Evolutionary conservation across 495 filamentous ascomycete genomes (phyloP).

Genomic region (Haplographium delicatum): DNA sequence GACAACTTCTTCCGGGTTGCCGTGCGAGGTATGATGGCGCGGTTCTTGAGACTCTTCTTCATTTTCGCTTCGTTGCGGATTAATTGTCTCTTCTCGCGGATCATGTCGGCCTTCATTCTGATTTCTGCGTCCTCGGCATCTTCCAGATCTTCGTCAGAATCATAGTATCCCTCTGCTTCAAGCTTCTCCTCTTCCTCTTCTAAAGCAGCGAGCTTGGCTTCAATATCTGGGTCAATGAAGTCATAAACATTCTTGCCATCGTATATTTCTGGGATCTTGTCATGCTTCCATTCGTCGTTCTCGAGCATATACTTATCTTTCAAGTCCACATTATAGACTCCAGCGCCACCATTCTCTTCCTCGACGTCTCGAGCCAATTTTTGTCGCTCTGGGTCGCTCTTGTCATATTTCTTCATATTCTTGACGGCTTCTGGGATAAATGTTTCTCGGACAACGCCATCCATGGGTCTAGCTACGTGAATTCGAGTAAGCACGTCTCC

Average conservation of each 20-base stretch:
- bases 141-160: conserved; percentile 54
- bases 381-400: conserved; percentile 74
- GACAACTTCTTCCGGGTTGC: conserved; percentile 69
- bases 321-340: conserved; percentile 91
- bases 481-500: conserved; percentile 88
- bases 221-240: conserved; percentile 95
- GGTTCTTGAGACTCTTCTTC: conserved; percentile 93
- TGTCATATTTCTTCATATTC: conserved; percentile 78
- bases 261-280: conserved; percentile 88
- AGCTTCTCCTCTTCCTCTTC: conserved; percentile 94
- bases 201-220: conserved; percentile 78
- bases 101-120: conserved; percentile 86
- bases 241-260: conserved; percentile 96
- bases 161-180: conserved; percentile 67
- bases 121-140: conserved; percentile 83
- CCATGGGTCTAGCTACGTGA: conserved; percentile 89
- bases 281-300: conserved; percentile 87
- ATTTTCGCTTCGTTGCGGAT: conserved; percentile 90
- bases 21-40: conserved; percentile 81
- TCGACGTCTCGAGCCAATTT: conserved; percentile 82
- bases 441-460: conserved; percentile 67
- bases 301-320: conserved; percentile 80
- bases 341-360: conserved; percentile 87
- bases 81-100: conserved; percentile 82
- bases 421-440: conserved; percentile 87